Base-by-base conservation (phyloP, 2,329 filamentous ascomycete genomes). In the Lachnellula subtilissima region DNA sequence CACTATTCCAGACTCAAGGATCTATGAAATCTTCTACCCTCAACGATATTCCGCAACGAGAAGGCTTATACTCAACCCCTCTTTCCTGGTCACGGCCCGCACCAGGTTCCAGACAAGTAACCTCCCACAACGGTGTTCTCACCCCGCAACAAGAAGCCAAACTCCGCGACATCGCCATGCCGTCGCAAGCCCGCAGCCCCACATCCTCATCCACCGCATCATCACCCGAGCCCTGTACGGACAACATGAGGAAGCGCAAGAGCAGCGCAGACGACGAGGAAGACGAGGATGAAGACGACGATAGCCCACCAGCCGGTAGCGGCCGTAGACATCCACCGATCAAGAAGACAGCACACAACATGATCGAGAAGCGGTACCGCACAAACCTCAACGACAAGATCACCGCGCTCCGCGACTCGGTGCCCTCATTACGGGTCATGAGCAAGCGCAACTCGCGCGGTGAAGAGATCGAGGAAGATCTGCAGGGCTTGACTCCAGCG, bases 371-470 rank as follows among this genome's bases (percentile, higher is more conserved):
- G 75, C 78, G 89, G 54, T 93, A 92, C 72, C 85, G 89, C 62
- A 90, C 86, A 52, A 93, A 93, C 67, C 77, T 93, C 56, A 92
- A 92, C 69, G 88, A 91, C 68, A 92, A 91, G 73, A 92, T 93
- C 65, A 80, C 87, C 17, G 86, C 87, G 51, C 75, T 92, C 46
- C 79, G 87, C 59, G 87, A 91, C 67, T 86, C 86, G 50, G 87
- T 93, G 0, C 86, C 86, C 1, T 85, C 80, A 65, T 73, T 89
- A n/a, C 78, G 85, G 32, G 78, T 80, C 42, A 80, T 82, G 72
- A 73, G 60, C 56, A 65, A 64, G 47, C 65, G 65, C 48, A 75
- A 73, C 9, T 73, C 73, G 23, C 76, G 76, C 53, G 86, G 84
- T 36, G 85, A 87, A 63, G 75, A 76, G 9, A 77, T 80, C 37